Evolutionary conservation across 306 rosid species (phyloP).

Genomic region (Gillenia trifoliata): DNA sequence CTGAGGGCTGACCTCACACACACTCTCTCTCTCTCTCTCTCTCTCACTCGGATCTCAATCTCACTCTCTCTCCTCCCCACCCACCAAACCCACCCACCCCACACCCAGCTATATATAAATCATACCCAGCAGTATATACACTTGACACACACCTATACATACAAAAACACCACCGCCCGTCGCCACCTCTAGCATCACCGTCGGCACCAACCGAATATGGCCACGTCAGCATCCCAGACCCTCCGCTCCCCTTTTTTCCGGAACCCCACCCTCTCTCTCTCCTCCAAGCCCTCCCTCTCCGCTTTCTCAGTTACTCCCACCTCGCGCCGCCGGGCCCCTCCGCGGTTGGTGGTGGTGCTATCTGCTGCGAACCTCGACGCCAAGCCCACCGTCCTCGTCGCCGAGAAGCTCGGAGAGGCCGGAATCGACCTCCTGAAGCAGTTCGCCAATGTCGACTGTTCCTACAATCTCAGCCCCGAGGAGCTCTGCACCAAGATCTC

Average conservation of each 20-base stretch:
- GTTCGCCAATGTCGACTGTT: slow-evolving; percentile 83
- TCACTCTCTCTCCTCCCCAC: background rate
- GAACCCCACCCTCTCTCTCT: slow-evolving; percentile 43
- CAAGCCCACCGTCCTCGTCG: slow-evolving; percentile 85
- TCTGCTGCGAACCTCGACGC: slow-evolving; percentile 52
- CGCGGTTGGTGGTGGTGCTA: slow-evolving; percentile 40
- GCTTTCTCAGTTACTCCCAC: slow-evolving; percentile 46
- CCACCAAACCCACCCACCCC: background rate
- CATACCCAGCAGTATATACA: background rate
- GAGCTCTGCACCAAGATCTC: slow-evolving; percentile 99
- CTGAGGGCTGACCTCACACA: background rate
- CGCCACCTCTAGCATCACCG: background rate
- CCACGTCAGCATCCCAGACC: slow-evolving; percentile 41
- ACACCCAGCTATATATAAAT: background rate
- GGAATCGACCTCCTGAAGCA: slow-evolving; percentile 70
- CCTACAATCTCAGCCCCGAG: slow-evolving; percentile 76
- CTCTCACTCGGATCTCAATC: background rate
- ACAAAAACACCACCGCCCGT: background rate
- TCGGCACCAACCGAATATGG: slow-evolving; percentile 24
- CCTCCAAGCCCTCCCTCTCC: slow-evolving; percentile 52
- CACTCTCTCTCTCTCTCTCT: too few relatives aligned
- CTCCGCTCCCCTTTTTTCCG: slow-evolving; percentile 33
- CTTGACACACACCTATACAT: background rate
- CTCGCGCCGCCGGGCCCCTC: slow-evolving; percentile 9
- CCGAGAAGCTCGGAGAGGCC: slow-evolving; percentile 91